These are phyloP conservation scores for Ceraceosorus bombacis DNA, from an alignment of 1,284 basidiomycete species.

Conservation along the genomic window DNA sequence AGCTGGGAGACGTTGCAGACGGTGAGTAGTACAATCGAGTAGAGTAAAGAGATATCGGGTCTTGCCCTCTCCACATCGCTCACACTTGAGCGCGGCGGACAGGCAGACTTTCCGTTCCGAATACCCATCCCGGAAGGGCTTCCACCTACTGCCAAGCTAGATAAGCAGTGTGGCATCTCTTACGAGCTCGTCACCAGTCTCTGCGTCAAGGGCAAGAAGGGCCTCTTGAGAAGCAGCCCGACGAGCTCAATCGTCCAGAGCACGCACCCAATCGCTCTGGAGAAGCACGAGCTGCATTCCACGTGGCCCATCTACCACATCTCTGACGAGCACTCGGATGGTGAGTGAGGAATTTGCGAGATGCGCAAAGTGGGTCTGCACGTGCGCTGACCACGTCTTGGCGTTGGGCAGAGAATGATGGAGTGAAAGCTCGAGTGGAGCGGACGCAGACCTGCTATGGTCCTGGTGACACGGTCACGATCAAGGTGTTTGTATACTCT, in stretches of 20 bases:
- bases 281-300: slow-evolving; percentile 47
- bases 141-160: slow-evolving; percentile 37
- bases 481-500: slow-evolving; percentile 32
- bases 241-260: slow-evolving; percentile 37
- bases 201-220: slow-evolving; percentile 33
- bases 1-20: slow-evolving; percentile 31
- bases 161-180: slow-evolving; percentile 38
- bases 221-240: slow-evolving; percentile 27
- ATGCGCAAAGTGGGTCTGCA: background rate
- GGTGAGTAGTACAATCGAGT: background rate
- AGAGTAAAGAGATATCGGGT: background rate
- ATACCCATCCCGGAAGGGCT: slow-evolving; percentile 41
- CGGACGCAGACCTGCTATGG: slow-evolving; percentile 36
- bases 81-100: background rate
- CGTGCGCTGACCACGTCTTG: background rate
- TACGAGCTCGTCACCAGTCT: slow-evolving; percentile 45
- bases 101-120: slow-evolving; percentile 29
- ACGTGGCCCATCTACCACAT: slow-evolving; percentile 40
- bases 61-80: background rate
- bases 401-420: slow-evolving; percentile 2
- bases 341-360: background rate
- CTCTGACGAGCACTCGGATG: slow-evolving; percentile 9
- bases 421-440: slow-evolving; percentile 11
- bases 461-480: slow-evolving; percentile 32
- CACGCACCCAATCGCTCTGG: slow-evolving; percentile 34